Conservation (phyloP, 345 rosid species). For the thale cress (Arabidopsis thaliana) region TAIR10.1 NC_003075.7:9966001-9966500, state of each 20-base stretch:
- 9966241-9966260: constrained; percentile 66
- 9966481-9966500: constrained; percentile 78
- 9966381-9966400: constrained; percentile 52
- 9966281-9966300: constrained; percentile 79
- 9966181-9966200: constrained; percentile 32
- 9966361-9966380: not conserved
- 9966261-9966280: constrained; percentile 67
- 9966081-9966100: constrained; percentile 33
- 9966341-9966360: not conserved
- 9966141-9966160: constrained; percentile 48
- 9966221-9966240: constrained; percentile 60
- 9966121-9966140: constrained; percentile 53
- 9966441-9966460: constrained; percentile 83
- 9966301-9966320: constrained; percentile 77
- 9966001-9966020: constrained; percentile 40
- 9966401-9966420: constrained; percentile 65
- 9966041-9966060: constrained; percentile 60
- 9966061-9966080: constrained; percentile 39
- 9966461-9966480: constrained; percentile 72
- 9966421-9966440: constrained; percentile 80
- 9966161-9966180: constrained; percentile 50
- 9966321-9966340: not conserved
- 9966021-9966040: constrained; percentile 48
- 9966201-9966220: constrained; percentile 39
- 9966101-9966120: constrained; percentile 43